Conservation (phyloP, 2,329 filamentous ascomycete genomes). For the Graphilbum fragrans region DNA sequence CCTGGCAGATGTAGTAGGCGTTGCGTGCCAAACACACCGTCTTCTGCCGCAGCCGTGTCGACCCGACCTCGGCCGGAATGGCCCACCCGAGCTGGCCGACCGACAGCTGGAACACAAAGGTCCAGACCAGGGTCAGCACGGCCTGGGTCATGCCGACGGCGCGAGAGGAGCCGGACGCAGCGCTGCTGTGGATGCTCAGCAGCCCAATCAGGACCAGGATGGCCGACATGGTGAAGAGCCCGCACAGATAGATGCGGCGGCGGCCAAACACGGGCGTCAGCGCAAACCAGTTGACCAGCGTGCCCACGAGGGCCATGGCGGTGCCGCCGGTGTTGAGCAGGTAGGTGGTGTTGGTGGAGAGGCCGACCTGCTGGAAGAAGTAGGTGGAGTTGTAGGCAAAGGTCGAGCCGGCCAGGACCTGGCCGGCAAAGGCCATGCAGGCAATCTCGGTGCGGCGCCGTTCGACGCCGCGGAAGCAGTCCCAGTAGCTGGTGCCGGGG, state of each 20-base stretch:
- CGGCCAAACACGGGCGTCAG: slow-evolving; percentile 9
- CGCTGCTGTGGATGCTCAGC: slow-evolving; percentile 1
- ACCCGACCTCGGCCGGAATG: slow-evolving; percentile 20
- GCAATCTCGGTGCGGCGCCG: slow-evolving; percentile 32
- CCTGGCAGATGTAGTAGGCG: slow-evolving; percentile 15
- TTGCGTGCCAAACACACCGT: slow-evolving; percentile 19
- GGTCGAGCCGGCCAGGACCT: slow-evolving; percentile 17
- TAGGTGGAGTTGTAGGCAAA: slow-evolving; percentile 21
- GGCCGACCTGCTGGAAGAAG: slow-evolving; percentile 15
- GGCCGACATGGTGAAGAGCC: slow-evolving; percentile 5
- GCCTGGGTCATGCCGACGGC: slow-evolving; percentile 5
- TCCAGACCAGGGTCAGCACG: slow-evolving; percentile 7
- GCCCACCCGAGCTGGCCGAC: slow-evolving; percentile 23
- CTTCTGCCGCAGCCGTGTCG: slow-evolving; percentile 21
- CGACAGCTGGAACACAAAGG: slow-evolving; percentile 20
- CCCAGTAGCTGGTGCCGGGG: slow-evolving; percentile 27
- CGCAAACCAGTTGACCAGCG: slow-evolving; percentile 7
- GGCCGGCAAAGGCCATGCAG: slow-evolving; percentile 20
- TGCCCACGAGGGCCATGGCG: slow-evolving; percentile 13
- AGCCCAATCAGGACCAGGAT: slow-evolving; percentile 13
- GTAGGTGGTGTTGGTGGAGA: slow-evolving; percentile 18
- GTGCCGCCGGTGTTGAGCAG: slow-evolving; percentile 21
- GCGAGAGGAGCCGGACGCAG: too few species aligned
- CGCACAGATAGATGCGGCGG: slow-evolving; percentile 10
- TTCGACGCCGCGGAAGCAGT: slow-evolving; percentile 34